These are phyloP conservation scores for Syzygium jambos DNA, from an alignment of 345 rosid genomes.

Conservation along the genomic window DNA sequence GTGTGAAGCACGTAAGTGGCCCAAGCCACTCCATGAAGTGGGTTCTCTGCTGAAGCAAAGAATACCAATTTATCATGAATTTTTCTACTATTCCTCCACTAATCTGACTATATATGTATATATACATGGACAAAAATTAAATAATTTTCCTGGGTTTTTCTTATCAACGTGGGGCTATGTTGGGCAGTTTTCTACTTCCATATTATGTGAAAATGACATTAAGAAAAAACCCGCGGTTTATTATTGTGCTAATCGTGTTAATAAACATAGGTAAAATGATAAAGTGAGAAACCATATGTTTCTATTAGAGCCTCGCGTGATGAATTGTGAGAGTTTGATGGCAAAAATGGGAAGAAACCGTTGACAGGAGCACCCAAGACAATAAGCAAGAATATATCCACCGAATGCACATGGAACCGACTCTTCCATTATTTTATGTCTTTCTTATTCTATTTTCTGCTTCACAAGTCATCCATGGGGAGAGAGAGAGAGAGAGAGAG, in stretches of 20 bases:
- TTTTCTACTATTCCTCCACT: background rate
- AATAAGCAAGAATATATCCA: background rate
- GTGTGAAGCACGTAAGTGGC: background rate
- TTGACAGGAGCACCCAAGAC: background rate
- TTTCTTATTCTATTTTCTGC: background rate
- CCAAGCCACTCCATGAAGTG: background rate
- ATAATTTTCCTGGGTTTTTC: background rate
- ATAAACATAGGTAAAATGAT: background rate
- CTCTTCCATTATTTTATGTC: background rate
- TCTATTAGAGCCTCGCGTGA: background rate
- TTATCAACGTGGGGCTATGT: background rate
- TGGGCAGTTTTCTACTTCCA: background rate
- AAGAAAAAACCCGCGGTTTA: no score
- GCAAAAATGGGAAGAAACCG: background rate
- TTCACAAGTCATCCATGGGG: constrained; percentile 16
- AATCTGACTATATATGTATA: background rate
- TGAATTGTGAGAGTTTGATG: background rate
- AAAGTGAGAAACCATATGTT: background rate
- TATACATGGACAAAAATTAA: background rate
- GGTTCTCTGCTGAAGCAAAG: background rate
- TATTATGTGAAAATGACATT: background rate
- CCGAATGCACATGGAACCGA: background rate
- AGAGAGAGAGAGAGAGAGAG: background rate
- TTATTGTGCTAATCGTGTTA: background rate
- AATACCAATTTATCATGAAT: background rate